Evolutionary conservation across 2,329 filamentous ascomycete species (phyloP).

Genomic region (Mollisiaceae sp.): DNA sequence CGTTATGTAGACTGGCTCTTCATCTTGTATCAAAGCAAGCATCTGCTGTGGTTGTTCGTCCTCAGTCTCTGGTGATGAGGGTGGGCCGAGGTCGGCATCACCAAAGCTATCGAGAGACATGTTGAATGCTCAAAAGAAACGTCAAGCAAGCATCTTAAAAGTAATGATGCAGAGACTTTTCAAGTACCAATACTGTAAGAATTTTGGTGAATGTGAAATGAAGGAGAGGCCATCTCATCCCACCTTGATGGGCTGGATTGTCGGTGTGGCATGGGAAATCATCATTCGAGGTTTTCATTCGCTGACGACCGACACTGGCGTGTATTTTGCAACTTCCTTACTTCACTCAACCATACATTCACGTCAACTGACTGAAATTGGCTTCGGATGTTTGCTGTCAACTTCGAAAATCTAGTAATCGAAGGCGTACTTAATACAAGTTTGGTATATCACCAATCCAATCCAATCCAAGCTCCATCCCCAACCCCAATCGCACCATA

Average conservation of each 20-base stretch:
- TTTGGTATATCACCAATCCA: slow-evolving; percentile 8
- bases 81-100: slow-evolving; percentile 11
- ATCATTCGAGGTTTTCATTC: neutral
- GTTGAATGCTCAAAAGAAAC: neutral
- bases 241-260: neutral
- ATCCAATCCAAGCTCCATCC: neutral
- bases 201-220: neutral
- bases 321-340: neutral
- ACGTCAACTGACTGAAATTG: neutral
- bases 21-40: neutral
- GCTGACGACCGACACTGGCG: neutral
- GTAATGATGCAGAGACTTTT: neutral
- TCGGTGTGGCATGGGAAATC: neutral
- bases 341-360: neutral
- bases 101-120: slow-evolving; percentile 2
- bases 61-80: slow-evolving; percentile 8
- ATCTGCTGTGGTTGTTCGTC: slow-evolving; percentile 1
- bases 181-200: neutral
- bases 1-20: slow-evolving; percentile 36
- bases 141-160: neutral
- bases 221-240: neutral
- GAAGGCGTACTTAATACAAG: slow-evolving; percentile 5
- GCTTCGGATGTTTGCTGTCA: neutral
- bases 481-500: neutral
- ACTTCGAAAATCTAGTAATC: slow-evolving; percentile 7